Evolutionary conservation across 139 green algal species (phyloP).

Genomic region (Haematococcus sp.): DNA sequence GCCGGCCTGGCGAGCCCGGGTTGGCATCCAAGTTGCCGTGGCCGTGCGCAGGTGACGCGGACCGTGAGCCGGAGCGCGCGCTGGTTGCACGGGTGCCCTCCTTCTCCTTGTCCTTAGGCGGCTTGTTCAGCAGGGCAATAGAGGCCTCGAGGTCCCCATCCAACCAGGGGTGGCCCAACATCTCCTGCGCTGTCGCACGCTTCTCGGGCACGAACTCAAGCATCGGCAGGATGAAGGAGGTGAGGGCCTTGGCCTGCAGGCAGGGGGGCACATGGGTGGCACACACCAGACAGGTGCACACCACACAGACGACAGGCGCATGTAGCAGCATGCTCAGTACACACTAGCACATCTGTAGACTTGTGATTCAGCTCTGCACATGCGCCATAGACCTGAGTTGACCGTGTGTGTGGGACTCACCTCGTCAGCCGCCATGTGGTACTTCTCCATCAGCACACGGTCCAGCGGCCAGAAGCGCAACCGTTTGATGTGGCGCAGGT

Average conservation of each 20-base stretch:
- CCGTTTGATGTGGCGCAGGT: slow-evolving; percentile 90
- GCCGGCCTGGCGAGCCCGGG: too few species aligned
- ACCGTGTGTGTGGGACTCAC: slow-evolving; percentile 38
- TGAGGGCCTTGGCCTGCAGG: slow-evolving; percentile 69
- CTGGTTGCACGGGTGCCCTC: too few species aligned
- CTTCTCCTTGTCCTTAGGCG: too few species aligned
- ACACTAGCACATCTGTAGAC: too few species aligned
- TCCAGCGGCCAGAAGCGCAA: slow-evolving; percentile 92
- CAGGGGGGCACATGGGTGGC: not conserved
- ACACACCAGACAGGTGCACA: too few species aligned
- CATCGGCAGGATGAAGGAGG: slow-evolving; percentile 91
- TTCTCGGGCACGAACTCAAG: slow-evolving; percentile 81
- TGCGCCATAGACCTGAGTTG: not conserved
- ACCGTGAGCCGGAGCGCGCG: too few species aligned
- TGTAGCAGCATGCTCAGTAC: not conserved
- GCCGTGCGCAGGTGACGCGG: too few species aligned
- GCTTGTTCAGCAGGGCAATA: too few species aligned
- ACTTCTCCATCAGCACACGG: slow-evolving; percentile 91
- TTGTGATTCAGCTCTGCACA: not conserved
- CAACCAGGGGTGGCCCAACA: slow-evolving; percentile 93
- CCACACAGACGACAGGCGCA: not conserved
- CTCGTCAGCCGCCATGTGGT: slow-evolving; percentile 79
- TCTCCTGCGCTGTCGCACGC: slow-evolving; percentile 80
- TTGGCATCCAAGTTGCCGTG: too few species aligned
- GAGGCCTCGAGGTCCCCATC: too few species aligned